Evolutionary conservation across 176 grass and related monocot species (phyloP).

Genomic region (Avena sativa): DNA sequence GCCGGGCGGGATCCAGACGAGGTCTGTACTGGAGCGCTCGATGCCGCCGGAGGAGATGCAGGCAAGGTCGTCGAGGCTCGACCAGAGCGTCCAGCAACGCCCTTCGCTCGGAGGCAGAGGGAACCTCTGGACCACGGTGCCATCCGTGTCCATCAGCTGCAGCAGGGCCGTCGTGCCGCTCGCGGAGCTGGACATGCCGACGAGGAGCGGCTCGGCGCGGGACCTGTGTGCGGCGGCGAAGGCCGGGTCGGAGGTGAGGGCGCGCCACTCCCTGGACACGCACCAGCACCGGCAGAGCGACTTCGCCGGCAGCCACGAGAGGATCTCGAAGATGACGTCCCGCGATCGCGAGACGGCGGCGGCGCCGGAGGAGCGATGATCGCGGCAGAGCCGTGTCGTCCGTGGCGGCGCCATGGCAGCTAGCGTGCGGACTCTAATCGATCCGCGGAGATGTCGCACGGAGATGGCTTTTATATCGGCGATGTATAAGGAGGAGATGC

Average conservation of each 20-base stretch:
- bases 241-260: not conserved
- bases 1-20: too few relatives aligned
- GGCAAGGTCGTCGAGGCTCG: not conserved
- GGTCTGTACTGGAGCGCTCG: too few relatives aligned
- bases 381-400: not conserved
- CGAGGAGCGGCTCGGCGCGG: not conserved
- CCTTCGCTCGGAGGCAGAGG: too few relatives aligned
- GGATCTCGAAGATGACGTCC: not conserved
- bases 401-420: not conserved
- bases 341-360: not conserved
- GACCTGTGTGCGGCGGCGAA: not conserved
- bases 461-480: too few relatives aligned
- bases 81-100: not conserved
- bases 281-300: not conserved
- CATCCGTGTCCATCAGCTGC: not conserved
- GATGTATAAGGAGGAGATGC: too few relatives aligned
- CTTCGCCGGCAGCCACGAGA: slow-evolving; percentile 1
- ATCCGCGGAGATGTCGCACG: not conserved
- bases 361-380: not conserved
- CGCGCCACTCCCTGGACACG: not conserved
- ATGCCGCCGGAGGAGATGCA: not conserved
- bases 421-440: not conserved
- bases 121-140: not conserved
- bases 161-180: not conserved
- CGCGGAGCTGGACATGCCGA: not conserved